phyloP scores from a whole-genome alignment of 768 basidiomycete species.

The Leucocoprinus sp. region DNA sequence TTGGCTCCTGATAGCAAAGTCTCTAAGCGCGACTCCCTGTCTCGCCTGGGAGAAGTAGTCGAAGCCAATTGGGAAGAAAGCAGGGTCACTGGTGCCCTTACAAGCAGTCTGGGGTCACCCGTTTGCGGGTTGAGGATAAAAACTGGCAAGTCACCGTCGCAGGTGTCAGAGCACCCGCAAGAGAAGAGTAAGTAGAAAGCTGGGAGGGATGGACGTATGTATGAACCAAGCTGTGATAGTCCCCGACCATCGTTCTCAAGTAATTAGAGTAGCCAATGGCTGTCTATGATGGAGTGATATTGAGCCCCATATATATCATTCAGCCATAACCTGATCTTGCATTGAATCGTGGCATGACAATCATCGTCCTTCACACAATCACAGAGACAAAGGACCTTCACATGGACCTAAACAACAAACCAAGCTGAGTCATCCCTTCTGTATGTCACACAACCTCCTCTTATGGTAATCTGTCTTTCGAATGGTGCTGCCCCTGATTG shows the following conservation, averaged over 20 bases:
- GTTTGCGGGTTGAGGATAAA: constrained; percentile 4
- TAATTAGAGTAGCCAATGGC: too few relatives aligned
- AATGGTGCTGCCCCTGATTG: too few relatives aligned
- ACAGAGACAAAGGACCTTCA: too few relatives aligned
- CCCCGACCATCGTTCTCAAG: constrained; percentile 1
- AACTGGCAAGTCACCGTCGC: constrained; percentile 5
- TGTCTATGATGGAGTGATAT: too few relatives aligned
- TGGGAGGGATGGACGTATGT: constrained; percentile 10
- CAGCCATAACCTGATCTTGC: neutral
- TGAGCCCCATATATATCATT: constrained; percentile 6
- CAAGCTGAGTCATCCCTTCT: too few relatives aligned
- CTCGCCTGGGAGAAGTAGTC: constrained; percentile 9
- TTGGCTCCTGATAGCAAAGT: constrained; percentile 2
- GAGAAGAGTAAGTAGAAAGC: constrained; percentile 8
- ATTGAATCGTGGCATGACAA: constrained; percentile 8
- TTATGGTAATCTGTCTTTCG: too few relatives aligned
- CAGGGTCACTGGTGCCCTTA: constrained; percentile 1
- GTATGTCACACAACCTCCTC: too few relatives aligned
- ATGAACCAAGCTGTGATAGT: constrained; percentile 8
- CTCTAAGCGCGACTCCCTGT: constrained; percentile 11
- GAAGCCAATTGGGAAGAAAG: constrained; percentile 2
- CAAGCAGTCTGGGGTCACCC: constrained; percentile 8
- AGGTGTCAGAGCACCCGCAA: constrained; percentile 11
- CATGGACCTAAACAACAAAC: too few relatives aligned
- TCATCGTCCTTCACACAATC: constrained; percentile 7